phyloP scores from a whole-genome alignment of 78 protist species.

The Dictyostelium capitatum region DNA sequence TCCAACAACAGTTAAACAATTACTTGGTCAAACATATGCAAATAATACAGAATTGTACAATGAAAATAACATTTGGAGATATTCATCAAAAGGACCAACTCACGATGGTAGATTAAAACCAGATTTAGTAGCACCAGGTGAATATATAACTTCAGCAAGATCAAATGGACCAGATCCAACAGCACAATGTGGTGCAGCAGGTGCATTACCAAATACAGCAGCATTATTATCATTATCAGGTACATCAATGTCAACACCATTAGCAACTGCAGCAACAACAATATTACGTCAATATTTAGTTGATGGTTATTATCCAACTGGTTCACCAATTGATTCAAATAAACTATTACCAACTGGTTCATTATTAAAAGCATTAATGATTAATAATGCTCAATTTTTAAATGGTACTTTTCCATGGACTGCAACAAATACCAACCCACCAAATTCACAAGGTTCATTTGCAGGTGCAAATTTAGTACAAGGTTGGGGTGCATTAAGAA shows the following conservation, averaged over 20 bases:
- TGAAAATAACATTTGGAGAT: constrained; percentile 47
- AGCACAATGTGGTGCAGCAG: constrained; percentile 48
- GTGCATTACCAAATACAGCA: constrained; percentile 13
- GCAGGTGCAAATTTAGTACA: constrained; percentile 46
- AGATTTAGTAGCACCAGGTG: constrained; percentile 87
- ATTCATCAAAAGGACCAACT: constrained; percentile 86
- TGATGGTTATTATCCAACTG: constrained; percentile 79
- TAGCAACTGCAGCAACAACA: constrained; percentile 82
- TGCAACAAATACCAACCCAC: background rate
- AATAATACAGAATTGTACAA: background rate
- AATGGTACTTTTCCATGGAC: constrained; percentile 52
- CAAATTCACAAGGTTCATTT: background rate
- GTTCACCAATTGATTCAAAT: constrained; percentile 1
- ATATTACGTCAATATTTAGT: constrained; percentile 83
- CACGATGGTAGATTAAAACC: constrained; percentile 88
- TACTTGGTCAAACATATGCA: background rate
- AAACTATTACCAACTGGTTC: constrained; percentile 62
- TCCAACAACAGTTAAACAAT: background rate
- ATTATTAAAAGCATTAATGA: constrained; percentile 82
- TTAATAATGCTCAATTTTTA: constrained; percentile 77
- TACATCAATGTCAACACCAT: constrained; percentile 92
- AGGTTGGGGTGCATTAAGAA: constrained; percentile 79
- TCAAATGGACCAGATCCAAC: constrained; percentile 55
- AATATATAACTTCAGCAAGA: constrained; percentile 32
- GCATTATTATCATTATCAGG: constrained; percentile 56